Evolutionary conservation across 768 basidiomycete species (phyloP), one percentile per base, ranked within the genome.

Genomic region (Tylopilus intermedius): DNA sequence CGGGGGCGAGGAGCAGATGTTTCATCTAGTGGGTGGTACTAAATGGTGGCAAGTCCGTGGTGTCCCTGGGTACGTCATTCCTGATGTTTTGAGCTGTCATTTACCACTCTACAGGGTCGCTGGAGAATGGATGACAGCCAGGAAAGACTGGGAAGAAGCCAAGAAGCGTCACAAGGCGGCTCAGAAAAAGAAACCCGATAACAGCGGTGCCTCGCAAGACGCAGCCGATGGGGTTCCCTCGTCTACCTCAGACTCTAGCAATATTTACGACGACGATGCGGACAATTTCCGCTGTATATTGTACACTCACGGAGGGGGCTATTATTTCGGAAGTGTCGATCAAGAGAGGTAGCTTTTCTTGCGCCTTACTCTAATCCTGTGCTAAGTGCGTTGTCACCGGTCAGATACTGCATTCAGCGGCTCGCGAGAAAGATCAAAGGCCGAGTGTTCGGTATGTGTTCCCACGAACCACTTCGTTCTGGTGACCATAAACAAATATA

Each of bases 11-110:
- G 80, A 87, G 38, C 75, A 80, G 13, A 81, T 78, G 45, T 79
- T 81, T 57, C 77, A 77, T 38, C 65, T 91, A 29, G 84, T 93
- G 4, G 95, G 95, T 10, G 95, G 95, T 1, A 81, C 83, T 5
- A 94, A 94, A 66, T 98, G 95, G 94, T 98, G 95, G 95, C 94
- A 96, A 70, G 92, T 94, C 32, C 84, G 94, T 39, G 86, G 88
- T 18, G 65, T 92, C 43, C 72, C 80, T 48, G 94, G 93, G 93
- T 82, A 72, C 65, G 71, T 72, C 37, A 51, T 50, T 7, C 53
- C 56, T 41, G 24, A 33, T 13, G 29, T 52, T 52, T 51, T 53
- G 46, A 35, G 26, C n/a, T 50, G 46, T 66, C 59, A 58, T 51
- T 50, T 38, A 49, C 43, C 24, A 46, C 15, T 11, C 22, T 22